These are phyloP conservation scores for Neurospora sp. DNA, from an alignment of 495 filamentous ascomycete genomes.

Conservation along the genomic window DNA sequence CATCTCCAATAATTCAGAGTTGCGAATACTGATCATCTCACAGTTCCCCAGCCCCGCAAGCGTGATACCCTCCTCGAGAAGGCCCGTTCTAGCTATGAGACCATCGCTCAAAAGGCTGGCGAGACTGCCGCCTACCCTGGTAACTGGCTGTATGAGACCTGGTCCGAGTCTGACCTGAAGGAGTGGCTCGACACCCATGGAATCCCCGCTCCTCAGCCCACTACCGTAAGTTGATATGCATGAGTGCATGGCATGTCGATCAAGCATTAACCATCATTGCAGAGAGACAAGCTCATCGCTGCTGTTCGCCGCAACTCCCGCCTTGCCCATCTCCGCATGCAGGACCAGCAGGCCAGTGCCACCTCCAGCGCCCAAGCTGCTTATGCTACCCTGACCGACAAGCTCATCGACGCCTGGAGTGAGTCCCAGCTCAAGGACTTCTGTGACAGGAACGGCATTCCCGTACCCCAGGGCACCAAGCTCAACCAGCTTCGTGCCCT, in stretches of 20 bases:
- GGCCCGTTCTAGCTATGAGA: conserved; percentile 72
- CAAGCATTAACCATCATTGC: neutral
- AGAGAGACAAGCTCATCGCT: conserved; percentile 81
- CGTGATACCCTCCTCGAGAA: conserved; percentile 72
- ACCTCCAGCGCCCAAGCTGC: conserved; percentile 57
- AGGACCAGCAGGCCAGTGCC: conserved; percentile 50
- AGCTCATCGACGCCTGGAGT: conserved; percentile 80
- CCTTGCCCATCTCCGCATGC: conserved; percentile 55
- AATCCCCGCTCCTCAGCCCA: conserved; percentile 78
- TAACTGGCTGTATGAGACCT: conserved; percentile 88
- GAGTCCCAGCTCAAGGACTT: conserved; percentile 85
- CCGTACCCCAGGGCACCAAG: conserved; percentile 81
- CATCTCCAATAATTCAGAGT: neutral
- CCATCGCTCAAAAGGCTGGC: conserved; percentile 69
- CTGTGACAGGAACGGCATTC: conserved; percentile 79
- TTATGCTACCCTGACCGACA: conserved; percentile 63
- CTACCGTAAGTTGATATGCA: conserved; percentile 31
- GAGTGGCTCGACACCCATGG: conserved; percentile 87
- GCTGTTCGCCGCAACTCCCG: conserved; percentile 85
- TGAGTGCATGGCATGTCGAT: neutral
- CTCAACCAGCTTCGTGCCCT: conserved; percentile 84
- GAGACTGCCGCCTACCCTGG: conserved; percentile 79
- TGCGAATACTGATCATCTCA: neutral
- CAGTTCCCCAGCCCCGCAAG: conserved; percentile 68
- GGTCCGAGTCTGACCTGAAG: conserved; percentile 52